Base-by-base conservation (phyloP, 2,329 filamentous ascomycete species). In the Diaporthe vexans region DNA sequence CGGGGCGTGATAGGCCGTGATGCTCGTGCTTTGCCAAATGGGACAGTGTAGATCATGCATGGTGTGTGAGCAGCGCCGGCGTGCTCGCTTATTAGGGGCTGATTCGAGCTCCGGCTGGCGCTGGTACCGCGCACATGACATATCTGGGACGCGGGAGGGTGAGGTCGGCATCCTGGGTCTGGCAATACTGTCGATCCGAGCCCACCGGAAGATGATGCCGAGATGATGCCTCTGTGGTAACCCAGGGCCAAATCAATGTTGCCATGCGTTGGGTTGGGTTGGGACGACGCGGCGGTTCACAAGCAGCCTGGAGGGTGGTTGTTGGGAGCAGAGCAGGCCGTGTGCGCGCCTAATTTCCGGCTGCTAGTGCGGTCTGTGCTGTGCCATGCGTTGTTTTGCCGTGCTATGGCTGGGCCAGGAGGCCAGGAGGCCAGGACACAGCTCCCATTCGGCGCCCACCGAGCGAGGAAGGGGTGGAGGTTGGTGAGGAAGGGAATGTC, bases 321-420 rank as follows among this genome's bases (percentile, higher is more conserved):
- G 35, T 48, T 65, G 54, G 56, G 43, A 17, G 13, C 29, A 26
- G 33, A 48, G 69, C 5, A 33, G 46, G 33, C 21, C 37, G 46
- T 43, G 70, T 61, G 46, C 70, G 70, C 70, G 57, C 57, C 51
- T 72, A 72, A 63, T 72, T 63, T 63, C 35, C 57, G 48, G 57
- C 57, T 40, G 33, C 19, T 56, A 59, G 70, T 72, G 57, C 43
- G 57, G 57, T 48, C 57, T 56, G 57, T 52, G 61, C 29, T 35
- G 26, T 33, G 17, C 26, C 33, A 33, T 52, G 46, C 21, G 11
- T 67, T 29, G 10, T 51, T 61, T 19, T 46, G 37, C 24, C 26
- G 59, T 63, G 26, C 7, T 24, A 15, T 63, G 56, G n/a, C 43
- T 61, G 56, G 40, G 15, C 40, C 40, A 43, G 40, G 40, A 43